phyloP scores from a whole-genome alignment of 1,284 basidiomycete genomes.

The Termitomyces sp. region DNA sequence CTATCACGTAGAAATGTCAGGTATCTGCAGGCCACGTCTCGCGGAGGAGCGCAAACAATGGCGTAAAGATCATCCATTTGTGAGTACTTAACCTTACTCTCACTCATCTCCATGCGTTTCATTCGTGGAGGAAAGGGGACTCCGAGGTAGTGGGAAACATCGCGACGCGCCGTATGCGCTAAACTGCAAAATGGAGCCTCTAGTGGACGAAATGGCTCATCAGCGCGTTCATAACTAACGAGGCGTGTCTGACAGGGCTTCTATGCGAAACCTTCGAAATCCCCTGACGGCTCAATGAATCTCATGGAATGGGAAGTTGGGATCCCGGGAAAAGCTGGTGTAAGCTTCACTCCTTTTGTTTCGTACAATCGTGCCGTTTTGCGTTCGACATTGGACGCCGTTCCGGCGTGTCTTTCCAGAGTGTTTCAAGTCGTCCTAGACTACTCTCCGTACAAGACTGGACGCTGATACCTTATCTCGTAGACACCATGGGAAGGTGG shows the following conservation, averaged over 20 bases:
- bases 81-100: conserved; percentile 42
- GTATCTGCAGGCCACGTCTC: conserved; percentile 80
- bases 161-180: conserved; percentile 7
- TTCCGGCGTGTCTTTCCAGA: conserved; percentile 7
- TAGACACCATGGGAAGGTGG: conserved; percentile 98
- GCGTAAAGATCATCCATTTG: conserved; percentile 98
- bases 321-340: conserved; percentile 81
- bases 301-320: conserved; percentile 98
- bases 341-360: conserved; percentile 38
- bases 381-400: not conserved
- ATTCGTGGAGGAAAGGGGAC: not conserved
- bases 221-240: conserved; percentile 4
- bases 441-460: not conserved
- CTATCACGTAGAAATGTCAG: conserved; percentile 48
- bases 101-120: conserved; percentile 1
- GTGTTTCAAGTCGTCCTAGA: conserved; percentile 1
- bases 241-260: conserved; percentile 67
- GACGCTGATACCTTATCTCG: conserved; percentile 6
- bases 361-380: not conserved
- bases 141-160: not conserved
- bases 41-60: conserved; percentile 98
- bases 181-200: not conserved
- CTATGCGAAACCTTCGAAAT: conserved; percentile 89
- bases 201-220: not conserved
- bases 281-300: conserved; percentile 90